Evolutionary conservation across 805 yeast species (phyloP), one percentile per base, ranked within the genome.

Genomic region (Middelhovenomyces tepae): DNA sequence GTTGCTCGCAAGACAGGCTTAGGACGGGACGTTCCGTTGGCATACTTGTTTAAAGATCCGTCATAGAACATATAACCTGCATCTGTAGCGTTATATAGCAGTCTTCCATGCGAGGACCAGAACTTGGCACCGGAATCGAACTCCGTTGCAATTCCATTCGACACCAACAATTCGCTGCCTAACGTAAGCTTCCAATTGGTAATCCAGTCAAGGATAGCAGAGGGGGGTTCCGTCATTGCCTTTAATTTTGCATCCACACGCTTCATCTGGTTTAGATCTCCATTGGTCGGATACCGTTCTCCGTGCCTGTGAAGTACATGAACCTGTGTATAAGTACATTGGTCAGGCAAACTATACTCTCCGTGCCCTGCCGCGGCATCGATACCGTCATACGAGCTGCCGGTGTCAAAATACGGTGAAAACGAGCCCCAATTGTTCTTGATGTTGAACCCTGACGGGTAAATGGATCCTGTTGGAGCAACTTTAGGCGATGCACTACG

Each of bases 231-330:
- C 14, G 44, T 41, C 50, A 51, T 49, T 16, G 38, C 36, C 25
- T 40, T 29, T 22, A 59, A 45, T 39, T 53, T 57, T 14, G 51
- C 51, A 1, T 58, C 56, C 7, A 68, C 54, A 14, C 44, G 43
- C 26, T 50, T 51, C 45, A 75, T 56, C 37, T 60, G 61, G 4
- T 51, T 44, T 16, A 51, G 57, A 3, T 64, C 58, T n/a, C 61
- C 57, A 2, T 45, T 53, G 3, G 80, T 68, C 3, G 84, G 85
- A 48, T 64, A 80, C 43, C 94, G 62, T 53, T 82, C 91, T 14
- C 89, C 93, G 49, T 84, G 93, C 48, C 94, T 69, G 44, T 76
- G 74, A 32, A 79, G 57, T 15, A 80, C 56, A 44, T 78, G 85
- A 7, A 79, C 83, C 53, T 80, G 89, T 44, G 71, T 72, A 35